Evolutionary conservation across 805 yeast genomes (phyloP).

Genomic region (Ogataea corticis): DNA sequence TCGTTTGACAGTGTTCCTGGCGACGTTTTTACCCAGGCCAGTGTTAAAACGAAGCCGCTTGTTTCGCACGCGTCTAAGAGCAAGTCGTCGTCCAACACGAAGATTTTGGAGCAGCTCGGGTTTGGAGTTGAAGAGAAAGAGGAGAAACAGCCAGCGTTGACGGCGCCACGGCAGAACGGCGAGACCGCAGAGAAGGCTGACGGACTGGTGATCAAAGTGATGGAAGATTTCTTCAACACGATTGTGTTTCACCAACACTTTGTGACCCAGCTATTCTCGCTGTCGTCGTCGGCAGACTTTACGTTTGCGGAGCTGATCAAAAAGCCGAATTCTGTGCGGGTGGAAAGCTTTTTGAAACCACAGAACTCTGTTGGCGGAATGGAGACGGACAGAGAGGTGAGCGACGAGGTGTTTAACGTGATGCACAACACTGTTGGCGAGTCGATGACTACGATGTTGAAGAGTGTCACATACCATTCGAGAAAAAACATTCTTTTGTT

Average conservation of each 20-base stretch:
- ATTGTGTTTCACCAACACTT: constrained; percentile 48
- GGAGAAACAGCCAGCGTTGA: background rate
- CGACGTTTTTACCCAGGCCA: constrained; percentile 18
- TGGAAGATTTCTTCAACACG: constrained; percentile 17
- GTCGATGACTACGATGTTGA: constrained; percentile 31
- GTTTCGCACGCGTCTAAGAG: constrained; percentile 8
- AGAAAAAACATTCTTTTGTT: constrained; percentile 41
- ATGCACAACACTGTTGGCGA: constrained; percentile 34
- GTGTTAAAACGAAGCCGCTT: constrained; percentile 9
- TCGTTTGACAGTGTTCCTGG: constrained; percentile 25
- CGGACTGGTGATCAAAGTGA: constrained; percentile 4
- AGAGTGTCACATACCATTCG: constrained; percentile 35
- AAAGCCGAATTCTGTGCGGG: constrained; percentile 26
- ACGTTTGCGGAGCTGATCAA: constrained; percentile 45
- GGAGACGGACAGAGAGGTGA: constrained; percentile 34
- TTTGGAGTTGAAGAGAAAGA: constrained; percentile 10
- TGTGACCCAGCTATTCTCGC: constrained; percentile 44
- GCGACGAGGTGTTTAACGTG: constrained; percentile 29
- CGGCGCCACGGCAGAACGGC: background rate
- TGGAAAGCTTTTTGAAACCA: constrained; percentile 15
- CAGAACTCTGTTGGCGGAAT: constrained; percentile 9
- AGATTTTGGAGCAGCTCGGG: constrained; percentile 30
- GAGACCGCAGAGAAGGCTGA: background rate
- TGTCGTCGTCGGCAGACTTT: constrained; percentile 38
- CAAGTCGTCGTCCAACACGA: constrained; percentile 19